Evolutionary conservation across 2,329 filamentous ascomycete genomes (phyloP).

Genomic region (Diplodia scrobiculata): DNA sequence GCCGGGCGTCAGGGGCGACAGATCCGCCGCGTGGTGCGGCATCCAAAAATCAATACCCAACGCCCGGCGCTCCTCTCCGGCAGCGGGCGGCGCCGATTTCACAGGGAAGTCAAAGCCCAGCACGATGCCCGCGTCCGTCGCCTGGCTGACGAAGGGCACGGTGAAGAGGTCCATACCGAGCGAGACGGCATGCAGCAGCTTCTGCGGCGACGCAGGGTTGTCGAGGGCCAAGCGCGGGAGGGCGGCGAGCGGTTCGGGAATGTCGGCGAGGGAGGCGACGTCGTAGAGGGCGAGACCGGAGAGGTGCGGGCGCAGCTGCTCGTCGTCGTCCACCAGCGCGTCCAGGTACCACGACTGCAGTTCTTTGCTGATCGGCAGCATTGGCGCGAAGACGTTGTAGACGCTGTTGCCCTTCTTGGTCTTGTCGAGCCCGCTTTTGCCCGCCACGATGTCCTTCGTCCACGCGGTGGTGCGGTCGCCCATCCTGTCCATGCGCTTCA

Average conservation of each 20-base stretch:
- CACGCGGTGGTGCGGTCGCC: conserved; percentile 82
- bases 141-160: conserved; percentile 70
- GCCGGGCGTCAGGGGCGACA: conserved; percentile 61
- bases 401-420: conserved; percentile 27
- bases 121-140: conserved; percentile 83
- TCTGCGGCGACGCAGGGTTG: conserved; percentile 69
- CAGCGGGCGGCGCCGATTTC: conserved; percentile 32
- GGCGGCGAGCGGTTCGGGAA: conserved; percentile 61
- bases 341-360: conserved; percentile 80
- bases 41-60: conserved; percentile 82
- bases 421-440: conserved; percentile 34
- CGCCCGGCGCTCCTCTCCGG: conserved; percentile 32
- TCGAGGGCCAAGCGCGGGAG: conserved; percentile 77
- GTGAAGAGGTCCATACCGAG: conserved; percentile 80
- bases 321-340: conserved; percentile 62
- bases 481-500: conserved; percentile 80
- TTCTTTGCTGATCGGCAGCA: conserved; percentile 73
- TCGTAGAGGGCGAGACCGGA: conserved; percentile 79
- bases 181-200: conserved; percentile 72
- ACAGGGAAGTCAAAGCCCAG: conserved; percentile 74
- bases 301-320: conserved; percentile 44
- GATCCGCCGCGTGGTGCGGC: conserved; percentile 59
- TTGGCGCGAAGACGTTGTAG: conserved; percentile 58
- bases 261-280: conserved; percentile 65
- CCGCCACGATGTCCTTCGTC: conserved; percentile 67